Base-by-base conservation (phyloP, 1,284 basidiomycete species). In the Ceratorhiza oryzae-sativae region DNA sequence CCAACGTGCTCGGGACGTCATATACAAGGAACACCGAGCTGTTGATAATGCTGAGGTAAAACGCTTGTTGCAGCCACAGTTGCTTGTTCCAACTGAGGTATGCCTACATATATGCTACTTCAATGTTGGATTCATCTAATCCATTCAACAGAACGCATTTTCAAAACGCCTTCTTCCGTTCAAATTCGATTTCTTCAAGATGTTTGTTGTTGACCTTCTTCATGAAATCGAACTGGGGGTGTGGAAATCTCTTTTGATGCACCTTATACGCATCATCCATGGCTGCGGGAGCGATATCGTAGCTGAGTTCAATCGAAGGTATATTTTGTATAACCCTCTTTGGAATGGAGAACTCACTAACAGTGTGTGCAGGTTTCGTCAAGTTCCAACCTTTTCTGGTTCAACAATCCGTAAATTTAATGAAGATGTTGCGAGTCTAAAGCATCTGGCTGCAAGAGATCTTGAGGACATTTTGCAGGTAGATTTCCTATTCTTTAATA, bases 221-320 rank as follows among this genome's bases (percentile, higher is more conserved):
- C 82, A 83, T 62, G 79, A 83, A 68, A 76, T 80, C 41, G 81
- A 82, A 68, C 73, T 82, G 0, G 82, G 81, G 0, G 77, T 80
- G 0, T 83, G 82, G 81, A 82, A 80, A 67, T 59, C 73, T 0
- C 23, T 81, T 0, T 78, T 82, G 34, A 77, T 71, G 0, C 82
- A 84, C 67, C 73, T 82, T 0, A 63, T 82, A 0, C 78, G 80
- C 1, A 77, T 82, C 1, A 72, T 83, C 0, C 71, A 80, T 55
- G 65, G 75, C 2, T 32, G 60, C 36, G 72, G 46, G 42, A 34
- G 25, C 25, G 13, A 60, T 6, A 27, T 36, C 1, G 41, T 70
- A 10, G 45, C 25, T 27, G 71, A 73, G 39, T 73, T 73, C 45
- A 70, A 73, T 70, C 32, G 8, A 20, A 46, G 68, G 56, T 72